Conservation (phyloP, 805 yeast genomes). For the Saturnispora serradocipensis region DNA sequence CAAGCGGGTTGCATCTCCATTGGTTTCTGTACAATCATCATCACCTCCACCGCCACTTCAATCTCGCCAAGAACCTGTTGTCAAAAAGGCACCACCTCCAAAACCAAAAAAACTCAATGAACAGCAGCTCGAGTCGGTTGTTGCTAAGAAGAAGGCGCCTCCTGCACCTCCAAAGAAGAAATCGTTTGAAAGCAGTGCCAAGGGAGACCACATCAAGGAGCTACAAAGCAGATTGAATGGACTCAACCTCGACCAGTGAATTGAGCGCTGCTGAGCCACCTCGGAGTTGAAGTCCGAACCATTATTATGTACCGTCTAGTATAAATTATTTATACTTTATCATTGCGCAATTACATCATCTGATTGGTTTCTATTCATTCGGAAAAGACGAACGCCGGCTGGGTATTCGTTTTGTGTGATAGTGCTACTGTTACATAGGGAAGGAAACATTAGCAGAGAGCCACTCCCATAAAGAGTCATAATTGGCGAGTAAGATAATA, state of each 20-base stretch:
- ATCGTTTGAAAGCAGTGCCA: constrained; percentile 13
- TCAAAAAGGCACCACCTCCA: constrained; percentile 14
- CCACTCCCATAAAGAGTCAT: neutral
- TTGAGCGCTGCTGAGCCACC: neutral
- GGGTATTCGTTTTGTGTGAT: neutral
- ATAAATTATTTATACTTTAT: no score
- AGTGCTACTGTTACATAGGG: neutral
- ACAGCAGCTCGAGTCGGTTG: constrained; percentile 8
- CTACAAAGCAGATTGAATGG: constrained; percentile 23
- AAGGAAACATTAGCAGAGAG: neutral
- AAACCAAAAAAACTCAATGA: constrained; percentile 7
- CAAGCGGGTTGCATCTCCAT: neutral
- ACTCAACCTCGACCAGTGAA: constrained; percentile 13
- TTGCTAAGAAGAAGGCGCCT: constrained; percentile 6
- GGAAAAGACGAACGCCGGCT: neutral
- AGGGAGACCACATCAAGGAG: constrained; percentile 25
- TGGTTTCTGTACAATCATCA: neutral
- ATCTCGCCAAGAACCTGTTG: neutral
- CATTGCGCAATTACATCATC: neutral
- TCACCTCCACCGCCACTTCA: neutral
- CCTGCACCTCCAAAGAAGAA: constrained; percentile 8
- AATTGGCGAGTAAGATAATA: neutral
- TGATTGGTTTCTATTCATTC: neutral
- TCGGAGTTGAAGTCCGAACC: neutral
- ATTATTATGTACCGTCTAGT: neutral